phyloP scores from a whole-genome alignment of 768 basidiomycete genomes.

The Sistotremastrum niveocremeum region DNA sequence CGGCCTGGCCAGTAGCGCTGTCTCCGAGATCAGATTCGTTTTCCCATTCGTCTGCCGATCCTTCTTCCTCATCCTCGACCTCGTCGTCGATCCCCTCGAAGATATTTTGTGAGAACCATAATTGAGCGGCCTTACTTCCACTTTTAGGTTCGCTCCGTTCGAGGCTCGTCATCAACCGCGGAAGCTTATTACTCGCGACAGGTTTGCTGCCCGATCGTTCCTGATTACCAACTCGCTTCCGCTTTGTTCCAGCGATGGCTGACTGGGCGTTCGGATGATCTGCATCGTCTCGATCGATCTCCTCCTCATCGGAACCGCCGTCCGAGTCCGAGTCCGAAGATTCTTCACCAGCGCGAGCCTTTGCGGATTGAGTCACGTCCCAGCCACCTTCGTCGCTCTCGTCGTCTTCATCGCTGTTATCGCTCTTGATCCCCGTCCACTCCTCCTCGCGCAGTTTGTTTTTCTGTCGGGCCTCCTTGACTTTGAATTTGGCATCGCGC shows the following conservation, averaged over 20 bases:
- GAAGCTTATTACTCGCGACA: constrained; percentile 28
- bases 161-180: constrained; percentile 37
- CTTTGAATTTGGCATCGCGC: constrained; percentile 78
- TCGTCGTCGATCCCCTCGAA: constrained; percentile 52
- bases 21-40: constrained; percentile 5
- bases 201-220: constrained; percentile 15
- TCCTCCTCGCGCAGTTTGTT: constrained; percentile 58
- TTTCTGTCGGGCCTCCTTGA: constrained; percentile 60
- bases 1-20: too few species aligned
- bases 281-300: constrained; percentile 18
- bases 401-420: constrained; percentile 24
- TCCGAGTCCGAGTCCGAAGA: constrained; percentile 32
- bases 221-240: constrained; percentile 18
- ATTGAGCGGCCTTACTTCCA: constrained; percentile 44
- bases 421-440: constrained; percentile 59
- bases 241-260: constrained; percentile 19
- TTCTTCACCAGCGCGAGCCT: constrained; percentile 29
- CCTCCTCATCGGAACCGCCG: constrained; percentile 35
- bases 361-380: constrained; percentile 49
- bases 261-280: constrained; percentile 11
- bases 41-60: constrained; percentile 17
- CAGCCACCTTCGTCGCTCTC: constrained; percentile 45
- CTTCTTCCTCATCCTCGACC: constrained; percentile 25
- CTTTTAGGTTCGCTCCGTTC: constrained; percentile 20
- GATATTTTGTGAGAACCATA: constrained; percentile 96